Evolutionary conservation across 2,329 filamentous ascomycete species (phyloP).

Genomic region (Zalaria sp.): DNA sequence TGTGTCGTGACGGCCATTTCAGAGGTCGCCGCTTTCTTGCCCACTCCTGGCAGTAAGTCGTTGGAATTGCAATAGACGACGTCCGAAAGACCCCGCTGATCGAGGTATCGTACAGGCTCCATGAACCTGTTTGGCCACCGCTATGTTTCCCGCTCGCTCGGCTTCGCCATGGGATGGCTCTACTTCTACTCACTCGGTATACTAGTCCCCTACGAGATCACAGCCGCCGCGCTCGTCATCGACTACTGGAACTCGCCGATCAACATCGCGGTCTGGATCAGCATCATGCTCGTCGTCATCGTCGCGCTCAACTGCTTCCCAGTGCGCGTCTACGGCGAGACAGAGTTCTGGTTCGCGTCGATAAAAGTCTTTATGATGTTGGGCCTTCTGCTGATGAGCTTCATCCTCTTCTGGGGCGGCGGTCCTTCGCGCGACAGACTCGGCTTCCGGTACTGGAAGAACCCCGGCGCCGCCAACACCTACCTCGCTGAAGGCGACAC

Average conservation of each 20-base stretch:
- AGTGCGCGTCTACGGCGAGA: constrained; percentile 36
- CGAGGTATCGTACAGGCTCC: constrained; percentile 26
- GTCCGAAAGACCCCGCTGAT: constrained; percentile 32
- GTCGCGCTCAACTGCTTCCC: constrained; percentile 33
- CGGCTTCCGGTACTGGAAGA: constrained; percentile 37
- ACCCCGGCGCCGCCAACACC: constrained; percentile 33
- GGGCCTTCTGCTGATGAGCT: constrained; percentile 36
- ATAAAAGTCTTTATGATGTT: constrained; percentile 37
- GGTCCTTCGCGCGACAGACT: constrained; percentile 36
- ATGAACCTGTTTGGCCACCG: constrained; percentile 34
- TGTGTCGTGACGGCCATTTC: constrained; percentile 31
- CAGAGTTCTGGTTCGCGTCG: constrained; percentile 38
- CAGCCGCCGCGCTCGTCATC: constrained; percentile 20
- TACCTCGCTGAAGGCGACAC: constrained; percentile 31
- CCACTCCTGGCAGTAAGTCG: no score
- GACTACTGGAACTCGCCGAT: constrained; percentile 22
- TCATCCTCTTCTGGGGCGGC: constrained; percentile 44
- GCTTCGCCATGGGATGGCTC: constrained; percentile 32
- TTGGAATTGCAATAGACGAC: no score
- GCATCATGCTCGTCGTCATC: constrained; percentile 22
- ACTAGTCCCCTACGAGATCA: constrained; percentile 22
- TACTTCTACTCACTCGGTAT: constrained; percentile 27
- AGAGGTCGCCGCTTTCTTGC: no score
- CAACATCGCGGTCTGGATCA: constrained; percentile 25
- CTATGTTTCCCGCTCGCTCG: constrained; percentile 28